phyloP scores from a whole-genome alignment of 305 asterid genomes.

The Rubia peregrina region DNA sequence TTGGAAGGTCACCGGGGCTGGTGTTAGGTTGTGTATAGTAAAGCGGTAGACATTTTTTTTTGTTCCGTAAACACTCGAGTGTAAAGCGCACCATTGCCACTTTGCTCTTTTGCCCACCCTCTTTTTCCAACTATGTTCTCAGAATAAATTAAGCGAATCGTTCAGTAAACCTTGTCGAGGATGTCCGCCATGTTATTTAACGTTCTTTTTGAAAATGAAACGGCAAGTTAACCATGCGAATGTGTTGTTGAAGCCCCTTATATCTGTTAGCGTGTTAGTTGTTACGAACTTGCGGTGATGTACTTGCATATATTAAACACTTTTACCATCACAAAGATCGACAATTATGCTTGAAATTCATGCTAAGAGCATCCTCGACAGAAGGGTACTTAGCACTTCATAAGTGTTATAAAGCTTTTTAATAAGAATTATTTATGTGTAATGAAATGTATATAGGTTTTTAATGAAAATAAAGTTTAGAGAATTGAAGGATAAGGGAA shows the following conservation, averaged over 20 bases:
- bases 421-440: too few species aligned
- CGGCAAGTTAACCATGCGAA: background rate
- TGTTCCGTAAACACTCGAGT: constrained; percentile 31
- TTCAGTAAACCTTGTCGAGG: background rate
- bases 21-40: constrained; percentile 50
- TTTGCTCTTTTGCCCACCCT: constrained; percentile 6
- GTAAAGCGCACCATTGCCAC: constrained; percentile 23
- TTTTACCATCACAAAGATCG: too few species aligned
- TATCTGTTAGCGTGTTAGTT: too few species aligned
- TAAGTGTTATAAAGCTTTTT: too few species aligned
- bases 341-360: too few species aligned
- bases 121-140: background rate
- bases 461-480: too few species aligned
- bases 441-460: too few species aligned
- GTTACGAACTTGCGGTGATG: too few species aligned
- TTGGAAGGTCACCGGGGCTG: constrained; percentile 21
- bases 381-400: too few species aligned
- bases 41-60: constrained; percentile 23
- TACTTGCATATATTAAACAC: too few species aligned
- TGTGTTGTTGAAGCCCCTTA: background rate
- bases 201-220: background rate
- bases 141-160: background rate
- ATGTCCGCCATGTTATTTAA: background rate
- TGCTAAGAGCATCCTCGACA: too few species aligned
- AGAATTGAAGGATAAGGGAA: too few species aligned